A percentile compares a stretch with the other conserved stretches of the same genome.
phyloP scores from a whole-genome alignment of 1,284 basidiomycete genomes.

The Agaricales sp. region DNA sequence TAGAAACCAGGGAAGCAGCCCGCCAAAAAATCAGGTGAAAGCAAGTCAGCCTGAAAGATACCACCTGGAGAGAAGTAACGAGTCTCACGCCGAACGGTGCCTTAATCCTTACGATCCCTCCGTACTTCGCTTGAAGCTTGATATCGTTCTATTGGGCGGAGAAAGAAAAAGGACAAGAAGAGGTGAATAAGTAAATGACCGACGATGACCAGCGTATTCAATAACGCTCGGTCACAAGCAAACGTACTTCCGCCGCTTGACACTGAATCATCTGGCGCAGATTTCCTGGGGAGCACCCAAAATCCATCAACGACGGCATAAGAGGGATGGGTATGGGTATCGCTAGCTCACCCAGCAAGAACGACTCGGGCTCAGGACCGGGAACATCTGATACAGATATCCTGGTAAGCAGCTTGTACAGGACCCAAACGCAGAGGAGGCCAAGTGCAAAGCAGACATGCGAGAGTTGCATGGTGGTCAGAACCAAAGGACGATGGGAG shows the following conservation, averaged over 20 bases:
- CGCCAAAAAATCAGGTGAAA: background rate
- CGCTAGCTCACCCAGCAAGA: constrained; percentile 16
- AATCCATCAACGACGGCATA: background rate
- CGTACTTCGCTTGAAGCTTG: constrained; percentile 20
- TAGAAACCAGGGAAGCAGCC: constrained; percentile 3
- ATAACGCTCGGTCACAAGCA: background rate
- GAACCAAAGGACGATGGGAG: too few species aligned
- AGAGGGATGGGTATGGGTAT: background rate
- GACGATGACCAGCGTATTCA: background rate
- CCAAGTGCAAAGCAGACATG: background rate
- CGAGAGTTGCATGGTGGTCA: background rate
- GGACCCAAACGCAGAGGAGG: background rate
- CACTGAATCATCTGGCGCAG: constrained; percentile 13
- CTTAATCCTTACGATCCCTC: constrained; percentile 19
- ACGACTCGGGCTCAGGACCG: constrained; percentile 22
- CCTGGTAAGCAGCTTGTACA: constrained; percentile 4
- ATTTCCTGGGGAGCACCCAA: constrained; percentile 13
- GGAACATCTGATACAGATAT: constrained; percentile 16
- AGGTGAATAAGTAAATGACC: background rate
- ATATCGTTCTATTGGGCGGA: constrained; percentile 19
- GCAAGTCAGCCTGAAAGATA: background rate
- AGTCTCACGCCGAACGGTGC: constrained; percentile 15
- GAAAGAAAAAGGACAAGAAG: too few species aligned
- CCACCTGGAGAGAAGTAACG: background rate
- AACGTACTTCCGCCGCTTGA: constrained; percentile 12